These are phyloP conservation scores for Dalechampia spathulata DNA, from an alignment of 441 rosid genomes.

Conservation along the genomic window DNA sequence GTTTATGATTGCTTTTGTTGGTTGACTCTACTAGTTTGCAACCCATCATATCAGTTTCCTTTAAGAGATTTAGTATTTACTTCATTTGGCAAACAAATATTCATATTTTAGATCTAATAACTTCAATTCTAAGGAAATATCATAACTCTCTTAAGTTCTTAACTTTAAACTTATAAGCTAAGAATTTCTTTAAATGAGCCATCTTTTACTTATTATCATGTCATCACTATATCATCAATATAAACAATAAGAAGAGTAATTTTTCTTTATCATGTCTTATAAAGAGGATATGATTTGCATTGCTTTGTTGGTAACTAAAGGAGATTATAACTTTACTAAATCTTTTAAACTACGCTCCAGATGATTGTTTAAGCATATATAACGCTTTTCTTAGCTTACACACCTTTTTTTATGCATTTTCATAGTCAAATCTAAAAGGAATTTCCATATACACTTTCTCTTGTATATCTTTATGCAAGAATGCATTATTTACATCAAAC, in stretches of 20 bases:
- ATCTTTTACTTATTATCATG: too few relatives aligned
- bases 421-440: neutral
- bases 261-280: neutral
- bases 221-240: neutral
- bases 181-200: neutral
- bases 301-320: neutral
- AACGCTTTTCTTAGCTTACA: neutral
- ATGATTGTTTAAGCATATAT: neutral
- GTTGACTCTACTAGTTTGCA: neutral
- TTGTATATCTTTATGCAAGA: neutral
- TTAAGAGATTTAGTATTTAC: neutral
- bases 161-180: neutral
- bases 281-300: neutral
- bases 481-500: neutral
- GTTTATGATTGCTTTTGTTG: neutral
- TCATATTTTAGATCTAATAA: neutral
- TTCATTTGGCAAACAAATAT: neutral
- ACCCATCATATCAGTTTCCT: neutral
- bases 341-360: neutral
- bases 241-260: neutral
- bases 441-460: neutral
- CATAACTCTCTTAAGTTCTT: neutral
- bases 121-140: neutral
- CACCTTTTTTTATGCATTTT: neutral
- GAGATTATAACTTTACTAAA: neutral